Percentiles rank a stretch among this genome's conserved stretches.
Evolutionary conservation across 2,329 filamentous ascomycete species (phyloP).

Genomic region (Colletotrichum ledebouriae): DNA sequence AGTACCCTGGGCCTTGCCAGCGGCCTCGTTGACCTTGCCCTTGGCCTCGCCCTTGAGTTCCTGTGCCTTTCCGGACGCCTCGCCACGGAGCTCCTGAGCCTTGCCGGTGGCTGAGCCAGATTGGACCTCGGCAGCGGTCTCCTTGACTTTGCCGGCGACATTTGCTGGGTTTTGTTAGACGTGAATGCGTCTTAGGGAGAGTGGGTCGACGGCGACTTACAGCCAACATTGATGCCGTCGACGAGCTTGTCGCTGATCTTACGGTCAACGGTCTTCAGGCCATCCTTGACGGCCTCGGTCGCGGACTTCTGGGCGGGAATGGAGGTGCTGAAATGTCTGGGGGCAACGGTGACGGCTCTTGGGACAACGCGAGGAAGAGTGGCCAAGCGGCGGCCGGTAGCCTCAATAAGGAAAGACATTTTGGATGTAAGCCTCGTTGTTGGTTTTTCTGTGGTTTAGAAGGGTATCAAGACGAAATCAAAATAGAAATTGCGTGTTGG

Average conservation of each 20-base stretch:
- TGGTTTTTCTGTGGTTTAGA: constrained; percentile 18
- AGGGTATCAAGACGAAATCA: background rate
- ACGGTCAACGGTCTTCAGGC: constrained; percentile 70
- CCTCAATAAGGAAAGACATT: constrained; percentile 69
- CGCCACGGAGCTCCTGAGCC: constrained; percentile 55
- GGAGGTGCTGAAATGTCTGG: constrained; percentile 66
- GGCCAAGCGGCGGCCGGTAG: constrained; percentile 57
- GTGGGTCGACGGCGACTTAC: constrained; percentile 55
- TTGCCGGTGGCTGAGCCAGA: constrained; percentile 55
- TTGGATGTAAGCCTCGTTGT: constrained; percentile 22
- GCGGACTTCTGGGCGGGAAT: constrained; percentile 61
- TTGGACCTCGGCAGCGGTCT: constrained; percentile 54
- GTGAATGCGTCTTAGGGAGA: background rate
- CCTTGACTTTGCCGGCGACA: constrained; percentile 63
- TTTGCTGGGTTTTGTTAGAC: constrained; percentile 47
- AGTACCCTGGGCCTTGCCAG: constrained; percentile 58
- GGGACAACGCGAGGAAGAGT: constrained; percentile 52
- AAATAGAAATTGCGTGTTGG: background rate
- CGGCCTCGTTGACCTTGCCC: constrained; percentile 53
- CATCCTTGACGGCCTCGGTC: constrained; percentile 70
- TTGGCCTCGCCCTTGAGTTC: constrained; percentile 52
- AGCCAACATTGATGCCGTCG: constrained; percentile 69
- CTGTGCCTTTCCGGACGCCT: constrained; percentile 56
- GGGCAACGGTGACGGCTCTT: constrained; percentile 55
- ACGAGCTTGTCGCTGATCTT: constrained; percentile 72